Evolutionary conservation across 805 yeast genomes (phyloP).

Genomic region (Wickerhamomyces bisporus): DNA sequence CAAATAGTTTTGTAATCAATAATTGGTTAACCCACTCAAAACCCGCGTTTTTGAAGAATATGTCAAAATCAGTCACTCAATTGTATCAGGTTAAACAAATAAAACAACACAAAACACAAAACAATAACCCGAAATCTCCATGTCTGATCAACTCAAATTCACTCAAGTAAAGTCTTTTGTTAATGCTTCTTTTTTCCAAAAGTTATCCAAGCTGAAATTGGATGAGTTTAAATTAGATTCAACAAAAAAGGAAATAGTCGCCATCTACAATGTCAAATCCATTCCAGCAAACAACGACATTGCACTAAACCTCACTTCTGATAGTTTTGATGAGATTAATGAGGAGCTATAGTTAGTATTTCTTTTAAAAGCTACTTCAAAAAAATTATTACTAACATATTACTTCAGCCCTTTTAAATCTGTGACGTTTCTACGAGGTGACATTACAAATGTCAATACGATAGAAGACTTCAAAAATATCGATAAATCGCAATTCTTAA

Average conservation of each 20-base stretch:
- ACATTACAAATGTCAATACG: slow-evolving; percentile 64
- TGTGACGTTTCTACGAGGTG: slow-evolving; percentile 31
- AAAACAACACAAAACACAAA: neutral
- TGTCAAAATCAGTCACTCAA: no score
- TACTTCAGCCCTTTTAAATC: slow-evolving; percentile 15
- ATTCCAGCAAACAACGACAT: slow-evolving; percentile 28
- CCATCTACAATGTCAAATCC: slow-evolving; percentile 26
- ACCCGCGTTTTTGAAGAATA: no score
- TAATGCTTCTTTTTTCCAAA: slow-evolving; percentile 83
- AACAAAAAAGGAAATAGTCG: slow-evolving; percentile 21
- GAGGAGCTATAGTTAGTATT: slow-evolving; percentile 8
- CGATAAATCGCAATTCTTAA: slow-evolving; percentile 59
- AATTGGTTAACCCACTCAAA: no score
- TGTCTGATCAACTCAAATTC: slow-evolving; percentile 22
- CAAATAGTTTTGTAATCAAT: no score
- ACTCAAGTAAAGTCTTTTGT: slow-evolving; percentile 62
- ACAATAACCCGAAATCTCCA: slow-evolving; percentile 2
- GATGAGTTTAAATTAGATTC: slow-evolving; percentile 58
- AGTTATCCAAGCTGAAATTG: slow-evolving; percentile 66
- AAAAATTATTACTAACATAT: slow-evolving; percentile 1
- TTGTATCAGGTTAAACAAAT: no score
- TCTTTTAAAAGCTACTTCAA: neutral
- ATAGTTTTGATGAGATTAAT: slow-evolving; percentile 26
- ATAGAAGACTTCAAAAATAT: slow-evolving; percentile 74
- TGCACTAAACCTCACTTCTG: slow-evolving; percentile 17